Evolutionary conservation across 2,329 filamentous ascomycete genomes (phyloP), one percentile per base, ranked within the genome.

Genomic region (Diplocarpon rosae): DNA sequence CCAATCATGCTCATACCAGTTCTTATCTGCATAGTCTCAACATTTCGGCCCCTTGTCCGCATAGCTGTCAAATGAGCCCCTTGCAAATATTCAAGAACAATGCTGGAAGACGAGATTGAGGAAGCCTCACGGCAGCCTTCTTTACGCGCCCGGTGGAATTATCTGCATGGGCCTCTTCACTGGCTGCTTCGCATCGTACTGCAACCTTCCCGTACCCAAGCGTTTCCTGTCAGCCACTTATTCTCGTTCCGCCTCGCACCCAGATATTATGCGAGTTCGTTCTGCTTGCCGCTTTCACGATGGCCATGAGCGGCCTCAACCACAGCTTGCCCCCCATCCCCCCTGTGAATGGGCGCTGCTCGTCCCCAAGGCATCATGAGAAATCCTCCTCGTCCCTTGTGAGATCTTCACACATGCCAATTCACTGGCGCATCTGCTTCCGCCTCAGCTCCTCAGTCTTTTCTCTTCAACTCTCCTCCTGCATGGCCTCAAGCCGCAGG

Each of bases 91-190:
- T 52, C 38, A 51, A 36, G 41, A 50, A 33, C 39, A 37, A 46
- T 47, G 50, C 54, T 52, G 49, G 52, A 39, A 48, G 42, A 46
- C 9, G 31, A 40, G 31, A 39, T 31, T 37, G 39, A 51, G 48
- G 45, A 42, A 56, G 52, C 59, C 59, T 53, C 60, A 60, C 56
- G 52, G 51, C 50, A 50, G 54, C 56, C 48, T 52, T 53, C 52
- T 58, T 54, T 61, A 61, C 55, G 59, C 59, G 59, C 59, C 58
- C 58, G 58, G 58, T 53, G 52, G 46, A 54, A 54, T 56, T 51
- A 11, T 30, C 34, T 39, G 44, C 52, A 50, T 39, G 49, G 48
- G 42, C 48, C 42, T 40, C 48, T 48, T 53, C 50, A 47, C 47
- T 50, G 54, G 53, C 45, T 49, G 47, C 51, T 49, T 60, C 54